Evolutionary conservation across 768 basidiomycete genomes (phyloP).

Genomic region (Phylloporus arenicola): DNA sequence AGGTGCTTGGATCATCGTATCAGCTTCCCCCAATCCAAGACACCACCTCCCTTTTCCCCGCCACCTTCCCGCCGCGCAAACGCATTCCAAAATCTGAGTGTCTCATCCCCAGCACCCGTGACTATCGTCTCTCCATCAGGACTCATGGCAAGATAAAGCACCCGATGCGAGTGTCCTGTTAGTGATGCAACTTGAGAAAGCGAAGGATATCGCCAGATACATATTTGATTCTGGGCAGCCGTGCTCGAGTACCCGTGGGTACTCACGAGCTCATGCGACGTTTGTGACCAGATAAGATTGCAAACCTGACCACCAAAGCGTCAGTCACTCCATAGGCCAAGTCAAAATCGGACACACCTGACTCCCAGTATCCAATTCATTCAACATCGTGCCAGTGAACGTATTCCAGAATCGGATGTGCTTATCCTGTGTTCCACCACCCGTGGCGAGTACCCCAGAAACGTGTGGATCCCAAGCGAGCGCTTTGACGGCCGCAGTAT

Average conservation of each 20-base stretch:
- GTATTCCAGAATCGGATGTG: constrained; percentile 98
- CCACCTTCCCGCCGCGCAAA: constrained; percentile 70
- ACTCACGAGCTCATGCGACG: constrained; percentile 94
- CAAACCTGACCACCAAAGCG: constrained; percentile 61
- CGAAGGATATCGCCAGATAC: constrained; percentile 91
- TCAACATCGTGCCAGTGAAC: constrained; percentile 75
- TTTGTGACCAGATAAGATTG: constrained; percentile 94
- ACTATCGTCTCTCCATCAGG: constrained; percentile 98
- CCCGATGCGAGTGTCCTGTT: constrained; percentile 91
- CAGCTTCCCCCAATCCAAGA: constrained; percentile 43
- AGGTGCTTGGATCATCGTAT: constrained; percentile 40
- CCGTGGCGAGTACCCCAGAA: constrained; percentile 83
- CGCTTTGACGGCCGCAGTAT: constrained; percentile 95
- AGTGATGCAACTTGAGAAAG: constrained; percentile 93
- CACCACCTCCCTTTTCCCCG: constrained; percentile 35
- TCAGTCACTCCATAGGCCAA: background rate
- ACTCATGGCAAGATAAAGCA: constrained; percentile 95
- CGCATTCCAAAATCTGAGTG: constrained; percentile 94
- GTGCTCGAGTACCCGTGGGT: constrained; percentile 96
- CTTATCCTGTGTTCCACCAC: constrained; percentile 98
- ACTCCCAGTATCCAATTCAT: constrained; percentile 89
- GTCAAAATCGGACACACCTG: constrained; percentile 50
- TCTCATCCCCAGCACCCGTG: constrained; percentile 97
- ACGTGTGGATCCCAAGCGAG: constrained; percentile 98
- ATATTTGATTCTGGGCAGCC: constrained; percentile 92